Evolutionary conservation across 2,329 filamentous ascomycete species (phyloP).

Genomic region (Scedosporium boydii): DNA sequence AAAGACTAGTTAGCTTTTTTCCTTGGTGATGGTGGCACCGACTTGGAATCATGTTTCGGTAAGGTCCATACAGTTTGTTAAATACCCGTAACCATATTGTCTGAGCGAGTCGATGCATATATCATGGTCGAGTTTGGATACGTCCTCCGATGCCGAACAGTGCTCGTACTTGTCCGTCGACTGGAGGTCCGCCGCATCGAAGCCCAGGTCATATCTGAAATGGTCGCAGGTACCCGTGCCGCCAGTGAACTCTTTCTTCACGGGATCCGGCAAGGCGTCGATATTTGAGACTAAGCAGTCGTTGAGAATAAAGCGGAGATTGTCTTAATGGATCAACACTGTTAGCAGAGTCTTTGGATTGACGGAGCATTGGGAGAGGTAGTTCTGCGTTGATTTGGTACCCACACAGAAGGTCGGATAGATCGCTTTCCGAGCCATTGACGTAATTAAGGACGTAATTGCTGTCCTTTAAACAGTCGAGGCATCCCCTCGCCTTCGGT

Average conservation of each 20-base stretch:
- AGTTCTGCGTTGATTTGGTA: background rate
- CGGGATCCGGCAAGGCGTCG: conserved; percentile 17
- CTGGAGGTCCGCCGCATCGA: conserved; percentile 18
- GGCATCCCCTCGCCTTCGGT: conserved; percentile 35
- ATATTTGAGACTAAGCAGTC: conserved; percentile 31
- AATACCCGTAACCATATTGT: conserved; percentile 27
- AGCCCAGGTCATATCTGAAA: conserved; percentile 27
- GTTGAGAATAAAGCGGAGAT: conserved; percentile 36
- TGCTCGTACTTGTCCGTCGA: conserved; percentile 20
- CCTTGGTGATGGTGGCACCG: background rate
- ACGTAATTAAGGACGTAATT: conserved; percentile 25
- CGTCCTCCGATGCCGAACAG: conserved; percentile 21
- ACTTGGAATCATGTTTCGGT: background rate
- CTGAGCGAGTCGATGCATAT: conserved; percentile 20
- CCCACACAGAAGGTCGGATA: conserved; percentile 31
- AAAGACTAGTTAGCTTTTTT: background rate
- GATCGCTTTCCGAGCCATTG: conserved; percentile 28
- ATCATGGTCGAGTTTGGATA: conserved; percentile 13
- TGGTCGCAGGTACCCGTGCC: conserved; percentile 29
- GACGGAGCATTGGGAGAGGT: background rate
- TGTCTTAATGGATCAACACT: conserved; percentile 19
- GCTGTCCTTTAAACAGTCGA: conserved; percentile 37
- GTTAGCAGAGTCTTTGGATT: background rate
- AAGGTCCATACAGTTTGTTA: conserved; percentile 36
- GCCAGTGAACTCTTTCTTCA: conserved; percentile 29